Base-by-base conservation (phyloP, 2,329 filamentous ascomycete species). In the Ceratocystis variospora region DNA sequence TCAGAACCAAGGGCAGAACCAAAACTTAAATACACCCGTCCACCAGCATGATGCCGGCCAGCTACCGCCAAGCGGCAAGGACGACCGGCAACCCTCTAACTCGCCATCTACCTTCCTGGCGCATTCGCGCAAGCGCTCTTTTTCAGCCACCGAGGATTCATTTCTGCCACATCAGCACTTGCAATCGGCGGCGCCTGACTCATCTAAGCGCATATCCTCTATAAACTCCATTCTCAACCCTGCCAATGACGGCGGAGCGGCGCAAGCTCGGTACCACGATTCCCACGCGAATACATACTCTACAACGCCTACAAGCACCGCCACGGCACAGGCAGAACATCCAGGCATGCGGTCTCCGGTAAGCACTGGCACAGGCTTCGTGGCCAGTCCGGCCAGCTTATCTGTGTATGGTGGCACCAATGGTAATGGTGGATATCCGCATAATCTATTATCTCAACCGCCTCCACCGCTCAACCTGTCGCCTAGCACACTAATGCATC, bases 161-260 rank as follows among this genome's bases (percentile, higher is more conserved):
- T 71, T 73, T 41, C 76, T 79, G 46, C 70, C 72, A n/a, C 75
- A 76, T 1, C 66, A 67, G 28, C 61, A 64, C 59, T 25, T 67
- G 12, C 28, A 33, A 7, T 33, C 25, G 7, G 44, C 53, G 3
- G 19, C 61, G 28, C 45, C 45, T 15, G 55, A 78, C 28, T 76
- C 75, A 46, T 75, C 83, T 53, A 81, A 87, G 72, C 83, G 88
- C 15, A 76, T 90, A 3, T 89, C 86, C 19, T 89, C 87, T 2
- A 91, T 91, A 68, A 88, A 86, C 70, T 88, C 87, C 4, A 87
- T 91, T 57, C 76, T 92, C 12, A 91, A 90, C 69, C 84, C 84
- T 2, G 71, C 75, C 17, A 71, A 66, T 25, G 67, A 67, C 33
- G 65, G 65, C 5, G 62, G 48, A 33, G 63, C 61, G 8, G 57